Conservation (phyloP, 257 asterid genomes). For the Rubia yunnanensis region DNA sequence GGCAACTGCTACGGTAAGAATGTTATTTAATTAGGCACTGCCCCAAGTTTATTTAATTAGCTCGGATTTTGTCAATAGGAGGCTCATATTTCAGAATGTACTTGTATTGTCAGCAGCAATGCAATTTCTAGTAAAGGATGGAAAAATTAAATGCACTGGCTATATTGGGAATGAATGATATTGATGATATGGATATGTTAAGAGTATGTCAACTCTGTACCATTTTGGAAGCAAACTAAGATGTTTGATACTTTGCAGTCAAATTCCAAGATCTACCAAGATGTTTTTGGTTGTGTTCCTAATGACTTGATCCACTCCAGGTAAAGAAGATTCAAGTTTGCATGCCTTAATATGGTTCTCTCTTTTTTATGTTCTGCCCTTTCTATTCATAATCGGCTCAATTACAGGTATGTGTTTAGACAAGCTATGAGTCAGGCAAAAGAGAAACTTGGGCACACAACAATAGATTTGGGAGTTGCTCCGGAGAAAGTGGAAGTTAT, state of each 20-base stretch:
- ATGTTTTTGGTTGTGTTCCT: conserved; percentile 79
- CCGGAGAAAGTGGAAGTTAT: conserved; percentile 41
- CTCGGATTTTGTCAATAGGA: neutral
- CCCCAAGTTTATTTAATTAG: neutral
- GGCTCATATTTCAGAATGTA: too few species aligned
- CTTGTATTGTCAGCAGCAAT: too few species aligned
- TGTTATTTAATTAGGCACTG: neutral
- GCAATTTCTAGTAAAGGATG: too few species aligned
- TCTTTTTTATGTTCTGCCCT: neutral
- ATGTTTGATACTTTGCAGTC: conserved; percentile 30
- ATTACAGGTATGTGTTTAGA: conserved; percentile 64
- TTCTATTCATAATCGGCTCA: neutral
- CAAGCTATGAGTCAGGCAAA: conserved; percentile 66
- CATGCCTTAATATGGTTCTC: neutral
- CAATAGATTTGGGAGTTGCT: conserved; percentile 89
- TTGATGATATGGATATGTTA: neutral
- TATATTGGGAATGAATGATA: neutral
- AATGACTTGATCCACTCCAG: conserved; percentile 78
- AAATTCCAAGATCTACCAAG: conserved; percentile 74
- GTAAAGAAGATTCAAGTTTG: conserved; percentile 20
- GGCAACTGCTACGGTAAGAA: conserved; percentile 63
- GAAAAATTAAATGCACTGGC: neutral
- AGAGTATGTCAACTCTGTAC: neutral
- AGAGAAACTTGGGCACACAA: conserved; percentile 69
- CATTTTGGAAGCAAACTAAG: neutral